phyloP scores from a whole-genome alignment of 768 basidiomycete genomes.

The Hemileccinum impolitum region DNA sequence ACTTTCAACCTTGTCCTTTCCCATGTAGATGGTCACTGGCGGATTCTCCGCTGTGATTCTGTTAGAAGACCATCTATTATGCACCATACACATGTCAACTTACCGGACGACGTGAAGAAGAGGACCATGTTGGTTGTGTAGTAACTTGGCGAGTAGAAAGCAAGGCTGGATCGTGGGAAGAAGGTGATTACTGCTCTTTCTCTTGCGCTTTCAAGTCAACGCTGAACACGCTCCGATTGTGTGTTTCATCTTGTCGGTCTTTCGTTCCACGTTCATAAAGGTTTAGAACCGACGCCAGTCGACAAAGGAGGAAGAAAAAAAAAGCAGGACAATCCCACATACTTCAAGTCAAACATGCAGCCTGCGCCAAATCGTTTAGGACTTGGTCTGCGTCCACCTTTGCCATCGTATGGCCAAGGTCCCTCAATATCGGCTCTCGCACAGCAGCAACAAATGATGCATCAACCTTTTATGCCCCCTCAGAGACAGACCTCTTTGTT shows the following conservation, averaged over 20 bases:
- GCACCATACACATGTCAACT: not conserved
- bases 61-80: not conserved
- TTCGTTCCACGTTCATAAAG: not conserved
- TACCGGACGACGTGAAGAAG: constrained; percentile 57
- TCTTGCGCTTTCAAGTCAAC: not conserved
- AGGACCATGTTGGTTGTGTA: constrained; percentile 48
- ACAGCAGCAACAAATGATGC: constrained; percentile 67
- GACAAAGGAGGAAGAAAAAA: too few species aligned
- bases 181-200: not conserved
- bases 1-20: constrained; percentile 96
- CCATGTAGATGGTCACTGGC: constrained; percentile 83
- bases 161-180: constrained; percentile 3
- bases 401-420: constrained; percentile 87
- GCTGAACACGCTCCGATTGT: not conserved
- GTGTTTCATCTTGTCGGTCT: not conserved
- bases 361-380: constrained; percentile 71
- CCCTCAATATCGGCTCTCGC: constrained; percentile 90
- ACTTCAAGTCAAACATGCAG: constrained; percentile 46
- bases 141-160: not conserved
- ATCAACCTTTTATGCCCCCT: constrained; percentile 65
- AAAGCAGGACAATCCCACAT: too few species aligned
- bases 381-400: constrained; percentile 84
- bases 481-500: constrained; percentile 78
- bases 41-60: constrained; percentile 50
- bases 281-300: not conserved